Conservation (phyloP, 2,329 filamentous ascomycete genomes). For the Fusarium oxysporum region DNA sequence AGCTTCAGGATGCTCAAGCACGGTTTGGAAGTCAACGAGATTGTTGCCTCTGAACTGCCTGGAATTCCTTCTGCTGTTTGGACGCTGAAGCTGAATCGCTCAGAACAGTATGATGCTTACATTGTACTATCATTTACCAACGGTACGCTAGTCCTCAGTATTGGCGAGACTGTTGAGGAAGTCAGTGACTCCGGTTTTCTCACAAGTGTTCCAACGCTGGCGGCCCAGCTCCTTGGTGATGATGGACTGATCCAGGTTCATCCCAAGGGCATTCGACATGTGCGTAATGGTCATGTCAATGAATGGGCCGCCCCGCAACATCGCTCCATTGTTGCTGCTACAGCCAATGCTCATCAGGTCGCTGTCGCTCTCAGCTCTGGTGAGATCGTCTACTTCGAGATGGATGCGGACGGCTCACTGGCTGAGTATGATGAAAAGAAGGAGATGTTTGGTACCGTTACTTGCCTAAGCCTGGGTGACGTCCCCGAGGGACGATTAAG, state of each 20-base stretch:
- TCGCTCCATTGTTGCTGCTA: slow-evolving; percentile 92
- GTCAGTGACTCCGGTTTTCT: slow-evolving; percentile 94
- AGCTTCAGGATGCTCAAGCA: slow-evolving; percentile 93
- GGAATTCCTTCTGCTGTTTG: slow-evolving; percentile 92
- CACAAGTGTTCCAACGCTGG: slow-evolving; percentile 87
- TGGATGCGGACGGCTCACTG: slow-evolving; percentile 89
- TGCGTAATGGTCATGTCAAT: slow-evolving; percentile 81
- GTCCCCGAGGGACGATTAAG: slow-evolving; percentile 90
- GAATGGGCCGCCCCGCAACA: slow-evolving; percentile 96
- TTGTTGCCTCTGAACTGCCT: slow-evolving; percentile 92
- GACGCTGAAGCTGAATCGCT: slow-evolving; percentile 87
- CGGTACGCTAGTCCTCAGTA: slow-evolving; percentile 90
- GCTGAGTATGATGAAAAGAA: slow-evolving; percentile 96
- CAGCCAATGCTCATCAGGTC: slow-evolving; percentile 93
- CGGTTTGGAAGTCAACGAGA: slow-evolving; percentile 91
- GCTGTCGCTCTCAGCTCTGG: slow-evolving; percentile 94
- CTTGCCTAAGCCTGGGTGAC: slow-evolving; percentile 91
- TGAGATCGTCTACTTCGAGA: slow-evolving; percentile 98
- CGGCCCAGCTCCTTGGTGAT: slow-evolving; percentile 93
- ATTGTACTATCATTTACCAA: slow-evolving; percentile 95
- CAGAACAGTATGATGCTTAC: slow-evolving; percentile 90
- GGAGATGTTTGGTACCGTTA: slow-evolving; percentile 95
- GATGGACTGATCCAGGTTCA: slow-evolving; percentile 95
- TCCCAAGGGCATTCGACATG: slow-evolving; percentile 94
- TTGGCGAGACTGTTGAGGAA: slow-evolving; percentile 96